Base-by-base conservation (phyloP, 2,329 filamentous ascomycete species). In the Aspergillus fumigatus region DNA sequence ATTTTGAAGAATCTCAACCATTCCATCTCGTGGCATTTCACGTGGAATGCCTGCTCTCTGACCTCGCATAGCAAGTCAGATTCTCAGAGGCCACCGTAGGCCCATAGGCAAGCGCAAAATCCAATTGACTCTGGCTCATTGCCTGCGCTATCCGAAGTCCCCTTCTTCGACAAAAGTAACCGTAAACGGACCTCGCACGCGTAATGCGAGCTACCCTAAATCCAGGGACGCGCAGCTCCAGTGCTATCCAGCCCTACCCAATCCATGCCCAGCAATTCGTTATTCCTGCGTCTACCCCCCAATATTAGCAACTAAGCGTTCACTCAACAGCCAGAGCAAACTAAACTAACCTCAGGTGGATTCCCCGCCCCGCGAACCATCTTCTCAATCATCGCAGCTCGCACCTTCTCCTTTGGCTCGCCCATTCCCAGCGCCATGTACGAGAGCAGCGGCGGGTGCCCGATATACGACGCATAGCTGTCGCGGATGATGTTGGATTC, bases 401-500 rank as follows among this genome's bases (percentile, higher is more conserved):
- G 82, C 53, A 92, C 84, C 73, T 90, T 89, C 72, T 90, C 86
- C 53, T 87, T 80, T 17, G 88, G 83, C 74, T 94, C 89, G 49
- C 92, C 92, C 76, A 93, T 84, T 0, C 92, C 92, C 51, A 96
- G 19, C 2, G 43, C 66, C 51, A 66, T 70, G 5, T 67, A 65
- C 4, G 65, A 57, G 50, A 97, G 81, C 59, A 97, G 81, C 7
- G 92, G 89, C 17, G 92, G 89, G 72, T 99, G 94, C 21, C 94
- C 94, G 62, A 94, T 84, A 67, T 96, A 92, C 61, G 87, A 92
- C 21, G 92, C 85, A 72, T 93, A 92, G 23, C 88, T 95, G 79
- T 99, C 94, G 73, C 94, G 92, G 71, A 92, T 85, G 71, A 97
- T 93, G 79, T 97, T 99, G 58, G 89, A 92, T 51, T 88, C 88